Base-by-base conservation (phyloP, 2,329 filamentous ascomycete genomes). In the Alternaria viburni region DNA sequence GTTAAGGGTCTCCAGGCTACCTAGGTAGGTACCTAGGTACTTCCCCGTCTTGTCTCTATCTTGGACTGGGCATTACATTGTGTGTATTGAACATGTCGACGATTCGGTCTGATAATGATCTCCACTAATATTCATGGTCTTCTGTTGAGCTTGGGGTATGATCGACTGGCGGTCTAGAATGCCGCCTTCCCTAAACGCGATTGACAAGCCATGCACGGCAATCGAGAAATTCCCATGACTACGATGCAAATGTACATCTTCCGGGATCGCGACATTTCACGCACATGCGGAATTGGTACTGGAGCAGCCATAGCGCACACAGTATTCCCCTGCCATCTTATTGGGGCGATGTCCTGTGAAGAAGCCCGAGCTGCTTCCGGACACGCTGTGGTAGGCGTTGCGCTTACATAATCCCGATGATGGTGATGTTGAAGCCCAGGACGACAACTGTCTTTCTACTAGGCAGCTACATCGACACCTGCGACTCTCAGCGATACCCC, bases 371-470 rank as follows among this genome's bases (percentile, higher is more conserved):
- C 41, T 44, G 28, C 21, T 32, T 26, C 15, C 19, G 49, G 25
- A 52, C 30, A 30, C 36, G 13, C 17, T 8, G n/a, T 13, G 9
- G 55, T 13, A 51, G 15, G 50, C 43, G 26, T 52, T 21, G 17
- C 28, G 32, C 47, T 62, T 62, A 62, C 54, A 62, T 62, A 58
- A 54, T 52, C 54, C 54, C 17, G 26, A 45, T n/a, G 30, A 50
- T 17, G 54, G 30, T 19, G 51, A 60, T 46, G 60, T 50, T 52
- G 32, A 32, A 45, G 50, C 54, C 55, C 44, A 67, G 60, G 54
- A 68, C 68, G 69, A 69, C 69, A 72, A 67, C 70, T 66, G 57
- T 65, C 69, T 69, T 69, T 67, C 61, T 59, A 51, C 45, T 51
- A 69, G 67, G 60, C 69, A 72, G 59, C 69, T 60, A 32, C 68